Percentiles rank a stretch among this genome's conserved stretches.
These are phyloP conservation scores for Solanum paucissectum DNA, from an alignment of 257 asterid genomes.

Conservation along the genomic window DNA sequence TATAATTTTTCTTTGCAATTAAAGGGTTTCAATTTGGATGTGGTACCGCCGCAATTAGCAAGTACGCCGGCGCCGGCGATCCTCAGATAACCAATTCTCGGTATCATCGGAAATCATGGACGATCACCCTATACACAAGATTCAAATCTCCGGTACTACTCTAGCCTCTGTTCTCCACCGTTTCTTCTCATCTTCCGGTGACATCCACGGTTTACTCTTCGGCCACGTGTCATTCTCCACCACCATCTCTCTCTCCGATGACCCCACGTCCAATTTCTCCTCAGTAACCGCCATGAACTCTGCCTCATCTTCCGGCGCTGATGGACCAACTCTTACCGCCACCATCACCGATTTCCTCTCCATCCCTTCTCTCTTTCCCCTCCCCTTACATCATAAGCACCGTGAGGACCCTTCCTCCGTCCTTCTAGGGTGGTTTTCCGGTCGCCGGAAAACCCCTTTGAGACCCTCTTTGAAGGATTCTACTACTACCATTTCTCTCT, in stretches of 20 bases:
- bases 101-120: slow-evolving; percentile 19
- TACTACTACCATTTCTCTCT: slow-evolving; percentile 25
- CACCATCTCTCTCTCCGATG: slow-evolving; percentile 49
- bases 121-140: slow-evolving; percentile 46
- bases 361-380: slow-evolving; percentile 55
- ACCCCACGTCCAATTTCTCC: slow-evolving; percentile 15
- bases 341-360: slow-evolving; percentile 58
- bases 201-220: slow-evolving; percentile 67
- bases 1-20: not conserved
- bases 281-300: slow-evolving; percentile 3
- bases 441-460: slow-evolving; percentile 33
- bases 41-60: not conserved
- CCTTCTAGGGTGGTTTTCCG: slow-evolving; percentile 43
- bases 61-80: not conserved
- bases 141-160: slow-evolving; percentile 65
- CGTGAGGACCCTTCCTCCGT: slow-evolving; percentile 7
- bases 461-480: slow-evolving; percentile 44
- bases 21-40: not conserved
- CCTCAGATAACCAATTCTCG: not conserved
- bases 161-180: slow-evolving; percentile 78
- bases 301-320: slow-evolving; percentile 2
- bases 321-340: slow-evolving; percentile 31
- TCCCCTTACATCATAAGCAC: slow-evolving; percentile 13
- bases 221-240: slow-evolving; percentile 55
- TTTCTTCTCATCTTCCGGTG: slow-evolving; percentile 48